phyloP scores from a whole-genome alignment of 495 filamentous ascomycete genomes.

The Aspergillus wentii region DNA sequence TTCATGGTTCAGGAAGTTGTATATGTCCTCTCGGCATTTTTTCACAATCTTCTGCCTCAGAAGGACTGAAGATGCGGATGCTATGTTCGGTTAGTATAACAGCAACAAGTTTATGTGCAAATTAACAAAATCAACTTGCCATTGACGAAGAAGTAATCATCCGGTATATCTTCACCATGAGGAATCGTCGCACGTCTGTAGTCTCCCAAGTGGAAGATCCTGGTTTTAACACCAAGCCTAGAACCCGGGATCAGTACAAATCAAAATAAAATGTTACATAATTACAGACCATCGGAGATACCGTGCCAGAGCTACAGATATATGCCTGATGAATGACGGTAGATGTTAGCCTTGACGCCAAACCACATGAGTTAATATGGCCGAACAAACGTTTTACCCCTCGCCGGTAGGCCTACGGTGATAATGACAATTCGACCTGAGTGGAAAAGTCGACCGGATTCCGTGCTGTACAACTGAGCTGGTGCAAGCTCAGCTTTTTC shows the following conservation, averaged over 20 bases:
- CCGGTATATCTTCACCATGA: slow-evolving; percentile 78
- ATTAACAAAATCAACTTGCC: slow-evolving; percentile 45
- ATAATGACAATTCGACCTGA: slow-evolving; percentile 96
- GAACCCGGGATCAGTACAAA: no score
- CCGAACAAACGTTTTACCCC: slow-evolving; percentile 83
- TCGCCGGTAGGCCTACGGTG: slow-evolving; percentile 90
- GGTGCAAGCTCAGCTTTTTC: slow-evolving; percentile 83
- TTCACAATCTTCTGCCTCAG: slow-evolving; percentile 95
- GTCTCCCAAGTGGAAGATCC: slow-evolving; percentile 95
- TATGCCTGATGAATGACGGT: slow-evolving; percentile 60
- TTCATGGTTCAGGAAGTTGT: slow-evolving; percentile 90
- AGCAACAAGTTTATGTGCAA: no score
- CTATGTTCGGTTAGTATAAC: slow-evolving; percentile 25
- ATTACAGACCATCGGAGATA: slow-evolving; percentile 91
- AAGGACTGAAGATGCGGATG: slow-evolving; percentile 79
- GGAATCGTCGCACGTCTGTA: slow-evolving; percentile 91
- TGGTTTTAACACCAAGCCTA: slow-evolving; percentile 96
- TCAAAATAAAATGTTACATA: neutral
- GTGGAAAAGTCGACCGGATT: slow-evolving; percentile 94
- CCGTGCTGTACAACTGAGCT: slow-evolving; percentile 95
- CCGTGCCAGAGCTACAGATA: slow-evolving; percentile 88
- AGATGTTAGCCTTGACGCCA: slow-evolving; percentile 5
- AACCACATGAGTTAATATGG: neutral
- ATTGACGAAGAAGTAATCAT: slow-evolving; percentile 97
- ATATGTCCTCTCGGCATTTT: slow-evolving; percentile 95